Evolutionary conservation across 139 green algal genomes (phyloP).

Genomic region (Diplosphaera chodatii): DNA sequence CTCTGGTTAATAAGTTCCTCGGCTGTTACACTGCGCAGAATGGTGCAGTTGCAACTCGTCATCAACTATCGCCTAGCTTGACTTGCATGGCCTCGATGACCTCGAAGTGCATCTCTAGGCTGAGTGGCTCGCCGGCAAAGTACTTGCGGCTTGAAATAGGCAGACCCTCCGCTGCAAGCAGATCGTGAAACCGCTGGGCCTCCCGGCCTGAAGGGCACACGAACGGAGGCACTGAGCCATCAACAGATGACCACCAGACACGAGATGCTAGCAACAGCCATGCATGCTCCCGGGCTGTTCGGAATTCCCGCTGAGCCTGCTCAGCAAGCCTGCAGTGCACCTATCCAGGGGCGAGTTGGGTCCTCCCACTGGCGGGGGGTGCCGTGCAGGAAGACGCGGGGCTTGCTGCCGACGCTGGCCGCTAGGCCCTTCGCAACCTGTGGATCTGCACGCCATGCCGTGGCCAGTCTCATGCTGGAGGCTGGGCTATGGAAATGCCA

Average conservation of each 20-base stretch:
- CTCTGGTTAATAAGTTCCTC: too few species aligned
- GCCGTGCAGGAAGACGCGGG: slow-evolving; percentile 29
- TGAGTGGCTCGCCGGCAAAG: slow-evolving; percentile 19
- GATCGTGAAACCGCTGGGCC: slow-evolving; percentile 6
- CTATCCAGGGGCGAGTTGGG: slow-evolving; percentile 29
- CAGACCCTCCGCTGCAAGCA: slow-evolving; percentile 14
- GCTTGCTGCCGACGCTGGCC: neutral
- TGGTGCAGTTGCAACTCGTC: too few species aligned
- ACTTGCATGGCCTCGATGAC: slow-evolving; percentile 25
- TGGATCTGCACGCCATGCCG: neutral
- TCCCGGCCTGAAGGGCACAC: neutral
- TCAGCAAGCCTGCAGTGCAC: neutral
- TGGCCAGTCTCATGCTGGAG: too few species aligned
- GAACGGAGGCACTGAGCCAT: too few species aligned
- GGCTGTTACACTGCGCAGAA: too few species aligned
- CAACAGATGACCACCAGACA: too few species aligned
- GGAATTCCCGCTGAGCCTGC: too few species aligned
- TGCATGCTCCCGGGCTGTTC: too few species aligned
- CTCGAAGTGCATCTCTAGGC: slow-evolving; percentile 36
- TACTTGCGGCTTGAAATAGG: slow-evolving; percentile 11
- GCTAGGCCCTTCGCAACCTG: neutral
- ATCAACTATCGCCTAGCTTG: neutral
- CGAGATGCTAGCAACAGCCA: too few species aligned
- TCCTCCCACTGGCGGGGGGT: slow-evolving; percentile 50
- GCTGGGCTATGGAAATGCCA: too few species aligned